Evolutionary conservation across 345 rosid species (phyloP), one percentile per base, ranked within the genome.

Genomic region (Barbarea vulgaris): DNA sequence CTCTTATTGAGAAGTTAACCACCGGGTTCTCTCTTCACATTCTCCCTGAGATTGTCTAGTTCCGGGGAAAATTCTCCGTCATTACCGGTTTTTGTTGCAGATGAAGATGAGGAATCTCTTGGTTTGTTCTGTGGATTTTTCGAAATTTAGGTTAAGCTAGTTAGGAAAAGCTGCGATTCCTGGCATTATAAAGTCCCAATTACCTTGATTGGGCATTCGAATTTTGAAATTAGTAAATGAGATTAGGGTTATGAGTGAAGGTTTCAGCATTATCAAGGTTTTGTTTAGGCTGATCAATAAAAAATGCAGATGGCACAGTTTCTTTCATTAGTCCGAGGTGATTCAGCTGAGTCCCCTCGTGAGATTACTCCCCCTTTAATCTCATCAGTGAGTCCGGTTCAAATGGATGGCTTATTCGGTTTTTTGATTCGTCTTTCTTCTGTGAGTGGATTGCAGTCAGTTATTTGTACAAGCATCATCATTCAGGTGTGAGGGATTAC

Each of bases 371-470:
- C 97, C 1, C 87, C 84, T 19, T 78, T 74, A 83, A 78, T 62
- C 64, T 84, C 21, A 79, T 87, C 1, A 83, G 91, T 39, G 97
- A 96, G 30, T 86, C 99, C 0, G 89, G 97, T 21, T 97, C 94
- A 79, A 89, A 80, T 21, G 98, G 99, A 5, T 93, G 99, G 99
- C 97, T 96, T 70, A 96, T 96, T 67, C 72, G 99, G 74, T 96
- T 96, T 83, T 96, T 93, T 57, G 95, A 96, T 81, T 96, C 99
- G 3, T 79, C 98, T 1, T 96, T 96, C 75, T 96, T 96, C 84
- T 96, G 99, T 15, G 99, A 96, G 87, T 96, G 99, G 99, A 96
- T 96, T 77, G 99, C 99, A 4, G 97, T 96, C 25, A 93, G 99
- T 84, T 96, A 96, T 79, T 90, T 96, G 14, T 96, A 96, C 82